These are phyloP conservation scores for Rhodotorula toruloides DNA, from an alignment of 768 basidiomycete species.

Conservation along the genomic window DNA sequence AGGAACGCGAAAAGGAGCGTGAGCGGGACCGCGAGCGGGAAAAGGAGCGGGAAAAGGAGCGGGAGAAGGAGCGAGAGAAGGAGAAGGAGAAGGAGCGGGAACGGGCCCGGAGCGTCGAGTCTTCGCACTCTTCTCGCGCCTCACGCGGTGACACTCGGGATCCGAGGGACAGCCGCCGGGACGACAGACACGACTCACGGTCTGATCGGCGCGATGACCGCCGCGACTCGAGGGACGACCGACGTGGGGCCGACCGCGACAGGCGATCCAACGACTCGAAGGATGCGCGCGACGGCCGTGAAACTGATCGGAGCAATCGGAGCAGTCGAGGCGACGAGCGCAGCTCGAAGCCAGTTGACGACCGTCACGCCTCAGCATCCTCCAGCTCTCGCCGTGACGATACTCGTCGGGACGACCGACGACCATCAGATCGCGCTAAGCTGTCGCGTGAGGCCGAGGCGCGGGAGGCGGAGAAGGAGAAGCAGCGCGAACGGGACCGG, in stretches of 20 bases:
- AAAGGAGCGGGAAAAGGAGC: slow-evolving; percentile 27
- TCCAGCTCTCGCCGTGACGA: background rate
- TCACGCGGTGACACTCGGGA: slow-evolving; percentile 1
- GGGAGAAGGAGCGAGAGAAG: slow-evolving; percentile 29
- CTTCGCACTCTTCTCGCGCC: background rate
- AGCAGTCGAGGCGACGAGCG: background rate
- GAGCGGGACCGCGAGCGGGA: slow-evolving; percentile 54
- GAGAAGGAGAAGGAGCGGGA: background rate
- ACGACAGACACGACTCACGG: no score
- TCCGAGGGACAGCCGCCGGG: background rate
- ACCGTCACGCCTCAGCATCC: no score
- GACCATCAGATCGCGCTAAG: slow-evolving; percentile 5
- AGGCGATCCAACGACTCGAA: background rate
- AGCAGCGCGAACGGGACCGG: slow-evolving; percentile 10
- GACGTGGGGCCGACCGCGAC: background rate
- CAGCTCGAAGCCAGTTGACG: no score
- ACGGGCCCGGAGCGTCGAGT: slow-evolving; percentile 12
- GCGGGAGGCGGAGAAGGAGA: slow-evolving; percentile 19
- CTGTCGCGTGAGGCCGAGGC: slow-evolving; percentile 8
- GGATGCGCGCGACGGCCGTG: slow-evolving; percentile 4
- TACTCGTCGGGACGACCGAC: slow-evolving; percentile 1
- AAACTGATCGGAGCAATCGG: slow-evolving; percentile 4
- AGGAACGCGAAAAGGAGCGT: slow-evolving; percentile 40
- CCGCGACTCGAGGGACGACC: background rate
- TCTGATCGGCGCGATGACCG: background rate